Evolutionary conservation across 2,329 filamentous ascomycete species (phyloP).

Genomic region (Cercospora sojina): DNA sequence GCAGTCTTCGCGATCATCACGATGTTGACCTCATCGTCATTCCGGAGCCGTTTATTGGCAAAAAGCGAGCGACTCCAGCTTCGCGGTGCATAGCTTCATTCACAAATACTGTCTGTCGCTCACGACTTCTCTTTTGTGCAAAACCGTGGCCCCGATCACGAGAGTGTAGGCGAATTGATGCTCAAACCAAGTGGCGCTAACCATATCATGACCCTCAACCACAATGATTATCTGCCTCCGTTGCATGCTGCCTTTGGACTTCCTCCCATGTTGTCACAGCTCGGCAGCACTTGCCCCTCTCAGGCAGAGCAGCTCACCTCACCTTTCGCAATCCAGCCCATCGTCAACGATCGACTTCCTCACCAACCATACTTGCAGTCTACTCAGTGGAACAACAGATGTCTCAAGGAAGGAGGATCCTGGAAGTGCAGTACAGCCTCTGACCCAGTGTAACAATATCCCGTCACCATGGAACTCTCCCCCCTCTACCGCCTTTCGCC

Average conservation of each 20-base stretch:
- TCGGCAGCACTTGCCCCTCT: background rate
- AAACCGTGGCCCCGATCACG: background rate
- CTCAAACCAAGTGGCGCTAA: too few relatives aligned
- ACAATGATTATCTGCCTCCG: background rate
- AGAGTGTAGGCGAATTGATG: background rate
- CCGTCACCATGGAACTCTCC: background rate
- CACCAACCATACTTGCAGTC: background rate
- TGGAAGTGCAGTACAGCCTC: background rate
- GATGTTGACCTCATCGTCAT: background rate
- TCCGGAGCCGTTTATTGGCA: background rate
- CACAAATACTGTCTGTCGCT: background rate
- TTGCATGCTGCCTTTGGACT: background rate
- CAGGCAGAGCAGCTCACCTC: background rate
- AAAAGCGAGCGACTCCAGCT: background rate
- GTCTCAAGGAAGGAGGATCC: background rate
- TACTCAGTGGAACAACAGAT: background rate
- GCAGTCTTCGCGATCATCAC: background rate
- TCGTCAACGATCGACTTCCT: background rate
- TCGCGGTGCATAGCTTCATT: background rate
- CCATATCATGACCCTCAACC: too few relatives aligned
- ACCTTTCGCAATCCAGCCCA: background rate
- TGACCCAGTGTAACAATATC: background rate
- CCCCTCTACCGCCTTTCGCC: slow-evolving; percentile 6
- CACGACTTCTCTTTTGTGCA: background rate
- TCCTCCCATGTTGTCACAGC: background rate